A percentile compares a stretch with the other conserved stretches of the same genome.
Evolutionary conservation across 2,329 filamentous ascomycete genomes (phyloP).

Genomic region (Botrytis aclada): DNA sequence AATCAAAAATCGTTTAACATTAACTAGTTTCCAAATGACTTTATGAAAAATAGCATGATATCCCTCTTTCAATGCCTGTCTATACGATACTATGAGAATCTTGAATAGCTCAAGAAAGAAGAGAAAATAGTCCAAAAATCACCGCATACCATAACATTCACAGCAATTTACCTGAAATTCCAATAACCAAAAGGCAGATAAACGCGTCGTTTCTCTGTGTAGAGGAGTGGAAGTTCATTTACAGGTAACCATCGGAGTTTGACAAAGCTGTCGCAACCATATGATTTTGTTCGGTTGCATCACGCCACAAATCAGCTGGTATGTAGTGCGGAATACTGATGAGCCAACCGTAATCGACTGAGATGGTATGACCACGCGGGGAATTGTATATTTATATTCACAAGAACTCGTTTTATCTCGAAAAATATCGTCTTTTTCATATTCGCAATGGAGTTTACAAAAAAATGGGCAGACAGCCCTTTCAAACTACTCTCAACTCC

Average conservation of each 20-base stretch:
- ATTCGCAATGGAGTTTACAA: neutral
- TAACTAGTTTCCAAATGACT: neutral
- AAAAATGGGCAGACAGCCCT: conserved; percentile 24
- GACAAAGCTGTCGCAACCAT: neutral
- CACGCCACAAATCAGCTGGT: conserved; percentile 17
- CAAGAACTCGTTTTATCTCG: no score
- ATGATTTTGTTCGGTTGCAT: neutral
- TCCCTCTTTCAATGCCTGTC: neutral
- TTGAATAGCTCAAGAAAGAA: neutral
- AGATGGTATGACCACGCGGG: conserved; percentile 2
- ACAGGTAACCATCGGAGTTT: neutral
- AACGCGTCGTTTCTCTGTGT: neutral
- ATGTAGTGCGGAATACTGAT: conserved; percentile 5
- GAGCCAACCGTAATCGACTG: neutral
- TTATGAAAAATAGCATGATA: neutral
- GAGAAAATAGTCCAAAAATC: neutral
- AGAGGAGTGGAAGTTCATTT: no score
- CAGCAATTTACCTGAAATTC: neutral
- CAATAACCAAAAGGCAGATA: neutral
- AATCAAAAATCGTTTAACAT: neutral
- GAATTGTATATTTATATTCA: neutral
- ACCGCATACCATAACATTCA: neutral
- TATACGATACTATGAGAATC: neutral
- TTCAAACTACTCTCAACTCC: conserved; percentile 24
- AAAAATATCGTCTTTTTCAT: neutral